These are phyloP conservation scores for Fusarium sp. DNA, from an alignment of 2,329 filamentous ascomycete species.

Conservation along the genomic window DNA sequence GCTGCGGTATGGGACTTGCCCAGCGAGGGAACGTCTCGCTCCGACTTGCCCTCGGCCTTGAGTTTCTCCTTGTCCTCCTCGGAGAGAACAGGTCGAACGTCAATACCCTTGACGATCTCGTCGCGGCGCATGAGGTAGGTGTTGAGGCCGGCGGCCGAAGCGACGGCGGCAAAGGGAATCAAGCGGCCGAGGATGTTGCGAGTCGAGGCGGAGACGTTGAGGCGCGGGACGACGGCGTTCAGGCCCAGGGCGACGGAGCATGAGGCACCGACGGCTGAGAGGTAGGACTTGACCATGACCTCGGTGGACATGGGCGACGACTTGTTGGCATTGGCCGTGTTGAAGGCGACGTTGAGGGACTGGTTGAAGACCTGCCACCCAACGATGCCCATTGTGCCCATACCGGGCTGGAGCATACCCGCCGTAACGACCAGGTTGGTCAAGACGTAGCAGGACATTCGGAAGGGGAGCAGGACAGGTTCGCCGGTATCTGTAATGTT, in stretches of 20 bases:
- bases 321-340: slow-evolving; percentile 98
- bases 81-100: slow-evolving; percentile 86
- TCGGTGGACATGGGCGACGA: slow-evolving; percentile 86
- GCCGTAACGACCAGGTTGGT: slow-evolving; percentile 95
- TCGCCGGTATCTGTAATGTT: slow-evolving; percentile 82
- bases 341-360: slow-evolving; percentile 97
- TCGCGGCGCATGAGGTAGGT: slow-evolving; percentile 98
- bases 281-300: slow-evolving; percentile 89
- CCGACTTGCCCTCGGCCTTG: slow-evolving; percentile 68
- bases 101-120: slow-evolving; percentile 92
- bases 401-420: slow-evolving; percentile 94
- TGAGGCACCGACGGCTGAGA: slow-evolving; percentile 89
- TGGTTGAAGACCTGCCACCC: slow-evolving; percentile 98
- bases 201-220: slow-evolving; percentile 83
- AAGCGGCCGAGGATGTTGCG: slow-evolving; percentile 84
- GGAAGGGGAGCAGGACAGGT: slow-evolving; percentile 92
- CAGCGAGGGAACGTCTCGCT: slow-evolving; percentile 75
- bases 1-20: slow-evolving; percentile 92
- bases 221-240: slow-evolving; percentile 87
- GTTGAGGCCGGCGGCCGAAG: slow-evolving; percentile 90
- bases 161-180: slow-evolving; percentile 95
- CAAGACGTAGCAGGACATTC: slow-evolving; percentile 96
- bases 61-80: slow-evolving; percentile 73
- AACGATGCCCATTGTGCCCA: slow-evolving; percentile 84
- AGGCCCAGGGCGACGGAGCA: slow-evolving; percentile 94